Conservation (phyloP, 768 basidiomycete genomes). For the Mycena epipterygia region DNA sequence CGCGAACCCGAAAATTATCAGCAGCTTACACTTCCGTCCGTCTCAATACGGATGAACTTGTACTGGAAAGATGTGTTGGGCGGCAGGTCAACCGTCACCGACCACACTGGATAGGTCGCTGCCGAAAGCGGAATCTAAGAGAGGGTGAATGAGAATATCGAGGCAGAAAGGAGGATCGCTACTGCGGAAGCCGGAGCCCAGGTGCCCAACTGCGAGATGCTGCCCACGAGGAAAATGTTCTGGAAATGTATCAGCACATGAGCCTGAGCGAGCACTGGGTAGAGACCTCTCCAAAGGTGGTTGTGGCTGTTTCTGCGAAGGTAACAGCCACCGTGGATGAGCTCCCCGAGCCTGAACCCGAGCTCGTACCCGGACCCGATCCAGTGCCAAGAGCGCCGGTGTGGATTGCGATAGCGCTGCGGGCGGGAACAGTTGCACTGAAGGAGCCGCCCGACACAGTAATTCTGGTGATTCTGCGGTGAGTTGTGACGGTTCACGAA, state of each 20-base stretch:
- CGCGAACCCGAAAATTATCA: too few species aligned
- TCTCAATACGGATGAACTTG: conserved; percentile 72
- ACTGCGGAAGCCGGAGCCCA: conserved; percentile 67
- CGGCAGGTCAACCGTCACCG: conserved; percentile 64
- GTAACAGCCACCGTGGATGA: conserved; percentile 59
- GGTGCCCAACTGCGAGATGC: conserved; percentile 64
- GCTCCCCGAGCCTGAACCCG: too few species aligned
- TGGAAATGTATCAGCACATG: conserved; percentile 35
- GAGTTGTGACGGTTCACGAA: not conserved
- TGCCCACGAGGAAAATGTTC: conserved; percentile 75
- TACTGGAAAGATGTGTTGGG: conserved; percentile 65
- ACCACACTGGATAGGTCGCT: conserved; percentile 68
- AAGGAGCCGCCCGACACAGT: conserved; percentile 65
- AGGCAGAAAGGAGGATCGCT: too few species aligned
- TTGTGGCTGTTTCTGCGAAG: conserved; percentile 69
- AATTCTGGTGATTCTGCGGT: too few species aligned
- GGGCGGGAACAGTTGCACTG: conserved; percentile 62
- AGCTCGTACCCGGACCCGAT: conserved; percentile 21
- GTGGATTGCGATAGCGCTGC: conserved; percentile 70
- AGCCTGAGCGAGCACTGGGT: not conserved
- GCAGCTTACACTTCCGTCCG: conserved; percentile 62
- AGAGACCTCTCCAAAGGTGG: conserved; percentile 68
- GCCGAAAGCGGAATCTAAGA: conserved; percentile 70
- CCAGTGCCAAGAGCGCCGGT: conserved; percentile 52
- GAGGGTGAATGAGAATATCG: too few species aligned